phyloP scores from a whole-genome alignment of 2,329 filamentous ascomycete genomes.

The Cladosporium cucumerinum region DNA sequence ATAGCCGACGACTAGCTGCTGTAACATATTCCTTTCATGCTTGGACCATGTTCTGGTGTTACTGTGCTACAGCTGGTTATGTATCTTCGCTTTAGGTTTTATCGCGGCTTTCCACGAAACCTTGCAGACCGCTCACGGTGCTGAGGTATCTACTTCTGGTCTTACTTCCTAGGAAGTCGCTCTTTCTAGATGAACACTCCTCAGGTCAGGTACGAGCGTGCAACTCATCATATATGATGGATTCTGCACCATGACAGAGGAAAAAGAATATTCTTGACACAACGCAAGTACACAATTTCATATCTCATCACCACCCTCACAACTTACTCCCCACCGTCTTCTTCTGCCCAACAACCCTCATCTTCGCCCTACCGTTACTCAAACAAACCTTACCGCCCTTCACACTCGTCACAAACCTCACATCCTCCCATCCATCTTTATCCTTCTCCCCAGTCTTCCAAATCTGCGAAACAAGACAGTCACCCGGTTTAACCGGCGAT shows the following conservation, averaged over 20 bases:
- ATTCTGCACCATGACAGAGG: neutral
- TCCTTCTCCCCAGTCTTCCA: conserved; percentile 71
- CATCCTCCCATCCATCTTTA: conserved; percentile 70
- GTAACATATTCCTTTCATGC: neutral
- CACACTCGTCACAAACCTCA: conserved; percentile 75
- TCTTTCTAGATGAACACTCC: neutral
- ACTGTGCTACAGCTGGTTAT: neutral
- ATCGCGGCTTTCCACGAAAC: neutral
- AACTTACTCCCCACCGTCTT: conserved; percentile 25
- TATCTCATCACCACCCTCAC: conserved; percentile 5
- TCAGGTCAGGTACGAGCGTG: neutral
- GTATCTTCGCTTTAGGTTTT: neutral
- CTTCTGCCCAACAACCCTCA: conserved; percentile 55
- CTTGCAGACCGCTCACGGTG: neutral
- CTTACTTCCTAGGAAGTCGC: neutral
- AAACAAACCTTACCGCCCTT: conserved; percentile 79
- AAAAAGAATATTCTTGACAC: neutral
- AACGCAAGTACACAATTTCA: neutral
- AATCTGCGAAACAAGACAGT: conserved; percentile 75
- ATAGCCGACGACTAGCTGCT: conserved; percentile 1
- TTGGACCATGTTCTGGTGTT: neutral
- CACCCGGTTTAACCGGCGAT: conserved; percentile 76
- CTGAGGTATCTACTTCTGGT: neutral
- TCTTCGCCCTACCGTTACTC: conserved; percentile 78
- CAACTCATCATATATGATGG: neutral